Conservation (phyloP, 176 grass and related monocot species). For the Tuctoria greenei region DNA sequence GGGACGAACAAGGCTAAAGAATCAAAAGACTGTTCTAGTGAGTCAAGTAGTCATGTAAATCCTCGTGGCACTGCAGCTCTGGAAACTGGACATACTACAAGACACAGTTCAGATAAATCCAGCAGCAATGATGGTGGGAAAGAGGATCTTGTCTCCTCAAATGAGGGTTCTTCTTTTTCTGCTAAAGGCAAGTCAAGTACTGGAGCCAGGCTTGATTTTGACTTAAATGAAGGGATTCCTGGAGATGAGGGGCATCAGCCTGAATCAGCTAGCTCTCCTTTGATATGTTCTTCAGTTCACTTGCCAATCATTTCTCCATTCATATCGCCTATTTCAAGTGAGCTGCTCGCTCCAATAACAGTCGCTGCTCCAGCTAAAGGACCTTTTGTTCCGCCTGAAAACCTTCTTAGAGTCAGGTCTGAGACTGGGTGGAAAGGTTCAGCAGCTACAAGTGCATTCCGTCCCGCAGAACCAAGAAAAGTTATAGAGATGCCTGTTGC, state of each 20-base stretch:
- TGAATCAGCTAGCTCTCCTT: conserved; percentile 46
- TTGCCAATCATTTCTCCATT: conserved; percentile 41
- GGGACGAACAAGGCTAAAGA: conserved; percentile 31
- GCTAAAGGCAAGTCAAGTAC: conserved; percentile 30
- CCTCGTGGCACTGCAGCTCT: conserved; percentile 12
- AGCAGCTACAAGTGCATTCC: conserved; percentile 87
- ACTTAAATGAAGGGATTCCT: conserved; percentile 65
- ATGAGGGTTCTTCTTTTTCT: conserved; percentile 46
- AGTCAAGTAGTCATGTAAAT: conserved; percentile 45
- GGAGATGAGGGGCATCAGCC: conserved; percentile 52
- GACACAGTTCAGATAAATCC: conserved; percentile 43
- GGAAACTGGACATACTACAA: conserved; percentile 32
- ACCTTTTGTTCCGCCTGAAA: conserved; percentile 77
- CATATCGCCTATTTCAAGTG: conserved; percentile 37
- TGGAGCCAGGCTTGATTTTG: conserved; percentile 59
- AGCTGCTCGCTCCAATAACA: conserved; percentile 49
- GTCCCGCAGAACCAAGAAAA: conserved; percentile 79
- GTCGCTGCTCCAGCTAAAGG: conserved; percentile 77
- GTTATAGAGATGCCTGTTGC: conserved; percentile 41
- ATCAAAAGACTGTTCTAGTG: conserved; percentile 43
- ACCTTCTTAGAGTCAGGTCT: conserved; percentile 57
- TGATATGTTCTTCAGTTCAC: conserved; percentile 37
- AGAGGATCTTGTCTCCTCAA: conserved; percentile 40
- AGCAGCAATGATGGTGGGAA: conserved; percentile 22
- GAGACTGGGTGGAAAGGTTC: conserved; percentile 87